Evolutionary conservation across 2,329 filamentous ascomycete species (phyloP).

Genomic region (Colletotrichum sp.): DNA sequence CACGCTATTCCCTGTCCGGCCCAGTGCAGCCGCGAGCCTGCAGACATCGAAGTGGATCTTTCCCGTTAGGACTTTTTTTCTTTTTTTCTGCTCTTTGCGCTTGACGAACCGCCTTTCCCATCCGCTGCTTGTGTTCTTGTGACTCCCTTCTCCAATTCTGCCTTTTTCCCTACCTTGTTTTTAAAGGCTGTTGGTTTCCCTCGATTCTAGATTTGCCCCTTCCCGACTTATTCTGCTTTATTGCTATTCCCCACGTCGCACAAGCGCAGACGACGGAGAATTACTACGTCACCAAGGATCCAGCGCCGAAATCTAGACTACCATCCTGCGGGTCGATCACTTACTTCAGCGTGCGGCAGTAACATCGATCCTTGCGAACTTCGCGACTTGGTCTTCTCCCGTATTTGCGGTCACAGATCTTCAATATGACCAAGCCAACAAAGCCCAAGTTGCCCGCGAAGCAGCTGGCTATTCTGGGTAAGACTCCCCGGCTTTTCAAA

Average conservation of each 20-base stretch:
- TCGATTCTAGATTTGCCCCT: not conserved
- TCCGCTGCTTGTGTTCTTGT: constrained; percentile 4
- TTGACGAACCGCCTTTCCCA: constrained; percentile 9
- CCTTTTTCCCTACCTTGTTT: not conserved
- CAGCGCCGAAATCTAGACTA: not conserved
- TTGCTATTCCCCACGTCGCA: not conserved
- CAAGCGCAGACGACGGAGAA: not conserved
- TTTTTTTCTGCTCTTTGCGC: constrained; percentile 1
- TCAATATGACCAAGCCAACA: constrained; percentile 25
- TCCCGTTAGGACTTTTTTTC: not conserved
- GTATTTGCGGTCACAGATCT: not conserved
- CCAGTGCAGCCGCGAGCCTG: constrained; percentile 18
- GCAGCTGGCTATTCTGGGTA: constrained; percentile 82
- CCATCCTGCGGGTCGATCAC: not conserved
- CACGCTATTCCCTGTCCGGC: constrained; percentile 18
- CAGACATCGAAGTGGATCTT: constrained; percentile 15
- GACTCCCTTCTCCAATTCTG: constrained; percentile 11
- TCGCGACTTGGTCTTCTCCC: not conserved
- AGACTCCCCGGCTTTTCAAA: constrained; percentile 33
- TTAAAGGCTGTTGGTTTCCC: not conserved
- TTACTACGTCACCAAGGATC: not conserved
- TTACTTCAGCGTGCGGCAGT: not conserved
- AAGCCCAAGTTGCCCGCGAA: constrained; percentile 72
- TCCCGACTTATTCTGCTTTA: not conserved
- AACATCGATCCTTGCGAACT: not conserved